Base-by-base conservation (phyloP, 2,329 filamentous ascomycete genomes). In the Diplodia sapinea region DNA sequence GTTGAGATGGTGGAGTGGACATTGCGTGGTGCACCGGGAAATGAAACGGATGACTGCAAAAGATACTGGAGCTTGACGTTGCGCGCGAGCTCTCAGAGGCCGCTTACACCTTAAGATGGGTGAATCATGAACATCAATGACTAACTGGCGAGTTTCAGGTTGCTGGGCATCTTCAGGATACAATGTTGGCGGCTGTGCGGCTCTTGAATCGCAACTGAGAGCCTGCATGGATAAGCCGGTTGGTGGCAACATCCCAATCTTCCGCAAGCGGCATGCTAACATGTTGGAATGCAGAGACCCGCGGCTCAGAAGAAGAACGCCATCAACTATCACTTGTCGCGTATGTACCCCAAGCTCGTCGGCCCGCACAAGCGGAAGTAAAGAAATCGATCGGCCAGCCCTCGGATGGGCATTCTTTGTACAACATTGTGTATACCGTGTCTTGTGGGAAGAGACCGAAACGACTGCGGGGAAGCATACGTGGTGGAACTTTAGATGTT, bases 301-400 rank as follows among this genome's bases (percentile, higher is more conserved):
- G 79, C 79, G 70, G 79, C 81, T 66, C 78, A 80, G 71, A 87
- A 87, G 77, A 92, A 89, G 82, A 94, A 89, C 79, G 88, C 87
- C 71, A 93, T 98, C 87, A 98, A 98, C 82, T 94, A 94, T 84
- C 94, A 97, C 78, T 83, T 98, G 52, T 86, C 87, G 72, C 88
- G 95, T 74, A 87, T 91, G 82, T 91, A 90, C 74, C 88, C 88
- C 15, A 88, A 89, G 78, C 83, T 96, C 83, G 86, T 89, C 81
- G 86, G 90, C 75, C 85, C 88, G 71, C 82, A 88, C 86, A 87
- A 94, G 80, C 85, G 84, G 79, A 87, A 89, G 73, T 87, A 76
- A 61, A 29, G 36, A 23, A 12, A 29, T 29, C 20, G 43, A 15
- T n/a, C 15, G n/a, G 17, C 47, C 23, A 26, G 52, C 54, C 50